Base-by-base conservation (phyloP, 257 asterid genomes). In the Solanum chmielewskii region DNA sequence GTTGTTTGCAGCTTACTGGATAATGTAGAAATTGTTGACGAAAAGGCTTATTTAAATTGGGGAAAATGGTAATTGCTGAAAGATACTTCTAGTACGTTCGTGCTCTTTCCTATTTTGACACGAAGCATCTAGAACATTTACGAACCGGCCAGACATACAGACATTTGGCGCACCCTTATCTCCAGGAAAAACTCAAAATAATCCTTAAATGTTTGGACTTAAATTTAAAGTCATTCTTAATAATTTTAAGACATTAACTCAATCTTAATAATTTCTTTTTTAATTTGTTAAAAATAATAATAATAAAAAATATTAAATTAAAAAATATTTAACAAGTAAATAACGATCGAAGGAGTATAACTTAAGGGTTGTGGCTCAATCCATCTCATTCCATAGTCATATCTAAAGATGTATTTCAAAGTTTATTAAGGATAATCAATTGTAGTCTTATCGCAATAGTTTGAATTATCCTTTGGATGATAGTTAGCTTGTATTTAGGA, bases 321-420 rank as follows among this genome's bases (percentile, higher is more conserved):
- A 16, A 52, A 52, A 52, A 52, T 18, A 52, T 52, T 52, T 52
- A 3, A 52, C 10, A 1, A 52, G 2, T 52, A 52, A 52, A 52
- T 56, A 18, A 56, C 11, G n/a, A 56, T 6, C 0, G 0, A 0
- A 18, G 2, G 0, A 56, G 11, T 56, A 7, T 56, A 56, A 2
- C n/a, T 56, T 21, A 56, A 56, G 11, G 25, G 25, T n/a, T 7
- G 21, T 0, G 25, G 25, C 25, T 7, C 66, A 56, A 56, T 56
- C 66, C n/a, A 11, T 56, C 64, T 11, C 21, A 20, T 56, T 20
- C 11, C 64, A 56, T 56, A 20, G 25, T 59, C 29, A 60, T 60
- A 14, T 23, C 69, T 59, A 23, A 60, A 62, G 5, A 64, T 25
- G 73, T 5, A 25, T 33, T 25, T n/a, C n/a, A n/a, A n/a, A n/a